Base-by-base conservation (phyloP, 2,329 filamentous ascomycete genomes). In the Penicillium sp. region DNA sequence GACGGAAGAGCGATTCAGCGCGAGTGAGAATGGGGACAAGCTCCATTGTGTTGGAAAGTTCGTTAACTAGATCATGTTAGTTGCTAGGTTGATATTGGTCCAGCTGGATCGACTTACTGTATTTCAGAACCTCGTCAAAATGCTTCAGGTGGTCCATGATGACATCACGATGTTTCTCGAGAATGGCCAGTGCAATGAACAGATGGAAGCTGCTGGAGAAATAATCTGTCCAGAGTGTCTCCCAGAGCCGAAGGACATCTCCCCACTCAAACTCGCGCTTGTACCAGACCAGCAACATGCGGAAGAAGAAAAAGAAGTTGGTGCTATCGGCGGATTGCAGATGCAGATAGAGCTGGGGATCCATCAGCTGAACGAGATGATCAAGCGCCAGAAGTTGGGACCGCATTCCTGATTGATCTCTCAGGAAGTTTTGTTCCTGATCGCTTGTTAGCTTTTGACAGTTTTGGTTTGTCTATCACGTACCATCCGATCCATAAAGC, bases 291-390 rank as follows among this genome's bases (percentile, higher is more conserved):
- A 99, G 82, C 33, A 99, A 82, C 95, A 98, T 98, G 58, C 95
- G 90, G 85, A 98, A 99, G 81, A 99, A 98, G 80, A 99, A 99
- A 77, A 99, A 99, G 76, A 99, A 99, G 74, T 99, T 99, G 24
- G 95, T 99, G 69, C 90, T 96, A 68, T 99, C 96, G 21, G 93
- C 90, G 16, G 85, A 87, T 73, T 96, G 86, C 0, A 99, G 84
- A 68, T 99, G 95, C 2, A 90, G 82, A 75, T 97, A 98, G 8
- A 99, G 86, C 71, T 92, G 90, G 0, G 96, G 95, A 65, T 99
- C 95, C 86, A 99, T 93, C 56, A 99, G 90, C 71, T 96, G 92
- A 13, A 98, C 92, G 1, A 98, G 87, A 63, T 99, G 92, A 70
- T 99, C 93, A 3, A 99, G 85, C 0, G 93, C 92, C 39, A 91